A percentile compares a stretch with the other conserved stretches of the same genome.
Conservation (phyloP, 2,329 filamentous ascomycete genomes). For the Cladosporium velox region DNA sequence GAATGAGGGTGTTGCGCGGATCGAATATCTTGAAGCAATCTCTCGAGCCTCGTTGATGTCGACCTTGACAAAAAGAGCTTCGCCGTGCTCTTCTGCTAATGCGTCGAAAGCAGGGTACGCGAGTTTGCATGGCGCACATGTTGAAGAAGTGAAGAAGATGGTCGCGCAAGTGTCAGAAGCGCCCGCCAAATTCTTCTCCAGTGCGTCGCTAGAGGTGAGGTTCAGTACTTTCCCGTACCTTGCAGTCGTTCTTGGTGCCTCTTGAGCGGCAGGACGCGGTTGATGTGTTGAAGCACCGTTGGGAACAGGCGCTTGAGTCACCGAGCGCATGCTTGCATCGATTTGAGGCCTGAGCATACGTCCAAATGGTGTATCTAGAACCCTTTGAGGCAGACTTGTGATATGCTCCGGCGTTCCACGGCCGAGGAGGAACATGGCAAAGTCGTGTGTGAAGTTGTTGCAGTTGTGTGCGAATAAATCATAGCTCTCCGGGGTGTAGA, state of each 20-base stretch:
- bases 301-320: slow-evolving; percentile 60
- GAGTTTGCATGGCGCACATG: slow-evolving; percentile 79
- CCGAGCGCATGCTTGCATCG: slow-evolving; percentile 62
- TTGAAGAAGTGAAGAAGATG: slow-evolving; percentile 90
- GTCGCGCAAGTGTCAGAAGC: slow-evolving; percentile 71
- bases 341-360: slow-evolving; percentile 82
- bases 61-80: slow-evolving; percentile 76
- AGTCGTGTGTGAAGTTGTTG: slow-evolving; percentile 95
- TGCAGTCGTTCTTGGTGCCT: not conserved
- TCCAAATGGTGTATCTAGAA: slow-evolving; percentile 83
- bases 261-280: slow-evolving; percentile 17
- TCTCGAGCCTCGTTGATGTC: slow-evolving; percentile 67
- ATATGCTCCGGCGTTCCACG: slow-evolving; percentile 88
- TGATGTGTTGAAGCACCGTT: slow-evolving; percentile 33
- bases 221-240: slow-evolving; percentile 58
- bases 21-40: slow-evolving; percentile 64
- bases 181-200: slow-evolving; percentile 61
- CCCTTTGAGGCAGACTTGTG: slow-evolving; percentile 77
- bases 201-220: slow-evolving; percentile 59
- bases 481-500: slow-evolving; percentile 80
- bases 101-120: slow-evolving; percentile 81
- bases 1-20: slow-evolving; percentile 84
- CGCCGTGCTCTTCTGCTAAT: slow-evolving; percentile 70
- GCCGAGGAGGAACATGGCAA: slow-evolving; percentile 85
- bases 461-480: slow-evolving; percentile 91